Evolutionary conservation across 1,284 basidiomycete genomes (phyloP).

Genomic region (Xerocomus amazonicus): DNA sequence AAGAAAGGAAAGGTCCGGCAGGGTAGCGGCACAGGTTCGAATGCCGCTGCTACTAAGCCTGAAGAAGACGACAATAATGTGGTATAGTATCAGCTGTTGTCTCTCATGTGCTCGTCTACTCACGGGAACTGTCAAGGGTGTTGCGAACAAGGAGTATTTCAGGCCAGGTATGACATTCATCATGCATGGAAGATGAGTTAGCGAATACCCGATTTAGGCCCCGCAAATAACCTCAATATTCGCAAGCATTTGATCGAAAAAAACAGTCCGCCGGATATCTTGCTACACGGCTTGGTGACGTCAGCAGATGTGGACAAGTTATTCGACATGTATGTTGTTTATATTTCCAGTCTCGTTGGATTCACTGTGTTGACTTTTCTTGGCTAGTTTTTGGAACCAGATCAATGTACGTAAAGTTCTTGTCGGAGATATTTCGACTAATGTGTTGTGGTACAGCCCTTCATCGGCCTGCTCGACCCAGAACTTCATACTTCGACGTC

Average conservation of each 20-base stretch:
- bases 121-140: slow-evolving; percentile 36
- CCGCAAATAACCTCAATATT: slow-evolving; percentile 62
- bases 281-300: slow-evolving; percentile 77
- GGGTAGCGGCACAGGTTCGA: slow-evolving; percentile 9
- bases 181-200: not conserved
- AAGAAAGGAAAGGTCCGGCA: slow-evolving; percentile 29
- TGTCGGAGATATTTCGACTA: not conserved
- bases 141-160: slow-evolving; percentile 82
- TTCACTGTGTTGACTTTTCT: slow-evolving; percentile 7
- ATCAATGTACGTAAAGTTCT: slow-evolving; percentile 54
- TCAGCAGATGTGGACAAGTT: slow-evolving; percentile 78
- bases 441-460: slow-evolving; percentile 45
- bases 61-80: slow-evolving; percentile 62
- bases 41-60: slow-evolving; percentile 15
- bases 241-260: slow-evolving; percentile 74
- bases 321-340: slow-evolving; percentile 69
- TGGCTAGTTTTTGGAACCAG: slow-evolving; percentile 57
- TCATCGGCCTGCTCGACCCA: slow-evolving; percentile 71
- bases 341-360: not conserved
- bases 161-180: slow-evolving; percentile 52
- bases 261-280: slow-evolving; percentile 77
- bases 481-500: slow-evolving; percentile 67
- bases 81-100: slow-evolving; percentile 37
- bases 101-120: slow-evolving; percentile 24
- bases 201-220: slow-evolving; percentile 39